Evolutionary conservation across 352 stramenopile species (phyloP).

Genomic region (Phytopythium kandeliae): DNA sequence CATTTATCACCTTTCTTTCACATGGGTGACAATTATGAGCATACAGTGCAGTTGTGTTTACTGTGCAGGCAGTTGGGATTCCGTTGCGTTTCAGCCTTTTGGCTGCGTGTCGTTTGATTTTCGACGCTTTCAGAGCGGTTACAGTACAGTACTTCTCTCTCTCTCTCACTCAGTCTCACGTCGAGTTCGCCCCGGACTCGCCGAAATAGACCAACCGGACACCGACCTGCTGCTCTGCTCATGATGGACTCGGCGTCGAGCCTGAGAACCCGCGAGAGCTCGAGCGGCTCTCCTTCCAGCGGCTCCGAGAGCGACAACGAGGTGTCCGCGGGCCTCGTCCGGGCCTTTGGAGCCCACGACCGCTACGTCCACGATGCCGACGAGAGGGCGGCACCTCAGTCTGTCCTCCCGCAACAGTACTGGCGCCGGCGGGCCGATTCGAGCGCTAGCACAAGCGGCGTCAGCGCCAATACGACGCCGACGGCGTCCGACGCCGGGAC

Average conservation of each 20-base stretch:
- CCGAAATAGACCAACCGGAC: too few relatives aligned
- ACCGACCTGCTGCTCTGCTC: too few relatives aligned
- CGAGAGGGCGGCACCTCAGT: background rate
- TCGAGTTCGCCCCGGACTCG: background rate
- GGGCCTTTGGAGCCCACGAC: background rate
- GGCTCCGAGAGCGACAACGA: background rate
- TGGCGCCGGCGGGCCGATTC: background rate
- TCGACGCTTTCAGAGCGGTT: too few relatives aligned
- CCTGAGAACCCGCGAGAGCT: background rate
- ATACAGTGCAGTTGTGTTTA: background rate
- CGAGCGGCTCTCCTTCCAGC: background rate
- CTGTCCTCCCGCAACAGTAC: background rate
- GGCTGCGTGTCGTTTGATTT: constrained; percentile 1
- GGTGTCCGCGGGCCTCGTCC: background rate
- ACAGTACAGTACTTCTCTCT: too few relatives aligned
- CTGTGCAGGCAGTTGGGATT: background rate
- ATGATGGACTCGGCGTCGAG: background rate
- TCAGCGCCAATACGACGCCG: background rate
- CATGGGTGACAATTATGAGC: background rate
- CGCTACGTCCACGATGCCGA: background rate
- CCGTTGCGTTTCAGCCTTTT: background rate
- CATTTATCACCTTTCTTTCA: too few relatives aligned
- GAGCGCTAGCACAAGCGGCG: background rate
- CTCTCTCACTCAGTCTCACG: too few relatives aligned
- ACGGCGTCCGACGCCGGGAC: background rate